These are phyloP conservation scores for Globisporangium cederbergense DNA, from an alignment of 352 stramenopile genomes.

Conservation along the genomic window DNA sequence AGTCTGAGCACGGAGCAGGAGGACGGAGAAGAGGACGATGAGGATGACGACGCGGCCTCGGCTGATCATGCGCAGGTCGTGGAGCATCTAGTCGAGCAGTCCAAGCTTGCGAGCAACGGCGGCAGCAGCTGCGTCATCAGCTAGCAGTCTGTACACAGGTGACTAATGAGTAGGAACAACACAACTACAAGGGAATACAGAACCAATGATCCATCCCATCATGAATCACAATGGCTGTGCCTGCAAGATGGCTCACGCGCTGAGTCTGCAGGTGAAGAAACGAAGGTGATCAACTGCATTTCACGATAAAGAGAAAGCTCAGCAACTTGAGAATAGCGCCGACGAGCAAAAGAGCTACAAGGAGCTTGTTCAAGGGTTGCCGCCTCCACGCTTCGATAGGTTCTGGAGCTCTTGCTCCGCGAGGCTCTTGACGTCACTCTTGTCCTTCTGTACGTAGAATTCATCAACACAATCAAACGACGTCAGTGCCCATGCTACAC, in stretches of 20 bases:
- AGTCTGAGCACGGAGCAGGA: constrained; percentile 5
- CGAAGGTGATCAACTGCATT: too few species aligned
- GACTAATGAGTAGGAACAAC: neutral
- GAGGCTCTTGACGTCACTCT: constrained; percentile 51
- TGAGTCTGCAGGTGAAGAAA: too few species aligned
- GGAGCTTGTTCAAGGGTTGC: constrained; percentile 4
- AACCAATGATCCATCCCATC: neutral
- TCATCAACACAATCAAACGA: neutral
- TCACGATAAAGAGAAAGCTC: neutral
- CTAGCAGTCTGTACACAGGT: constrained; percentile 20
- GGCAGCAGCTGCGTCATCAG: constrained; percentile 58
- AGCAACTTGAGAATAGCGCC: neutral
- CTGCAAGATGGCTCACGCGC: too few species aligned
- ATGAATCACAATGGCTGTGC: too few species aligned
- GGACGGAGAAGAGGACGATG: neutral
- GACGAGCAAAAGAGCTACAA: neutral
- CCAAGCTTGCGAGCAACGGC: constrained; percentile 41
- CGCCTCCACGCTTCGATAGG: constrained; percentile 32
- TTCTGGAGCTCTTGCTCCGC: constrained; percentile 56
- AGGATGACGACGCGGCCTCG: constrained; percentile 26
- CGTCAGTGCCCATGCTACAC: neutral
- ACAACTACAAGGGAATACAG: constrained; percentile 6
- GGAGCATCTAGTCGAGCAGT: constrained; percentile 68
- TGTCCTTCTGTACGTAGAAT: constrained; percentile 34
- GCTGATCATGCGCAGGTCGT: constrained; percentile 54